These are phyloP conservation scores for Balakata baccata DNA, from an alignment of 345 rosid species.

Conservation along the genomic window DNA sequence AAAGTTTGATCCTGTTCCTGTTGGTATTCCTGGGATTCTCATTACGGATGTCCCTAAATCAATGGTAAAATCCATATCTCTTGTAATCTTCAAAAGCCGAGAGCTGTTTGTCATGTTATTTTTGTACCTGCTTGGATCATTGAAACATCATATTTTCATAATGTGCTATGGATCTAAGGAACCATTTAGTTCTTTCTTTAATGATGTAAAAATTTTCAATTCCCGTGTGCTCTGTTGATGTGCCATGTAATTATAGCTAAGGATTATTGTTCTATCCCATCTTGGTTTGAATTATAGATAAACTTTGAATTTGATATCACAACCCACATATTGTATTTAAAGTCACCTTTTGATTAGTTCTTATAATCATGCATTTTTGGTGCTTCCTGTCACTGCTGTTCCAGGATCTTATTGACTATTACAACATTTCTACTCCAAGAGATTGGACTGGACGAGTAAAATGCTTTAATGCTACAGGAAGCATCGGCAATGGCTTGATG, in stretches of 20 bases:
- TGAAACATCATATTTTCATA: background rate
- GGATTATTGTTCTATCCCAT: background rate
- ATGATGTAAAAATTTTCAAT: too few species aligned
- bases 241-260: background rate
- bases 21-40: constrained; percentile 79
- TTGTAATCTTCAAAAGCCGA: background rate
- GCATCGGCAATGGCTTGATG: constrained; percentile 90
- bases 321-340: background rate
- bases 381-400: constrained; percentile 16
- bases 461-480: constrained; percentile 78
- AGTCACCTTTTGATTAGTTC: background rate
- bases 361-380: constrained; percentile 6
- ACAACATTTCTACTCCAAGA: constrained; percentile 81
- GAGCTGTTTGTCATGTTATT: background rate
- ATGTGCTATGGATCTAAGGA: background rate
- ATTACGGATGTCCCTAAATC: constrained; percentile 78
- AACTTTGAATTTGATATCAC: background rate
- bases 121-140: background rate
- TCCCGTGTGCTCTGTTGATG: too few species aligned
- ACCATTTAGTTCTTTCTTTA: background rate
- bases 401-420: constrained; percentile 91
- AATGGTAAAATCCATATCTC: constrained; percentile 47
- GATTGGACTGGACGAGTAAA: constrained; percentile 97
- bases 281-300: background rate
- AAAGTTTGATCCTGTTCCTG: constrained; percentile 93